Conservation (phyloP, 805 yeast species). For the Barnettozyma vustinii region DNA sequence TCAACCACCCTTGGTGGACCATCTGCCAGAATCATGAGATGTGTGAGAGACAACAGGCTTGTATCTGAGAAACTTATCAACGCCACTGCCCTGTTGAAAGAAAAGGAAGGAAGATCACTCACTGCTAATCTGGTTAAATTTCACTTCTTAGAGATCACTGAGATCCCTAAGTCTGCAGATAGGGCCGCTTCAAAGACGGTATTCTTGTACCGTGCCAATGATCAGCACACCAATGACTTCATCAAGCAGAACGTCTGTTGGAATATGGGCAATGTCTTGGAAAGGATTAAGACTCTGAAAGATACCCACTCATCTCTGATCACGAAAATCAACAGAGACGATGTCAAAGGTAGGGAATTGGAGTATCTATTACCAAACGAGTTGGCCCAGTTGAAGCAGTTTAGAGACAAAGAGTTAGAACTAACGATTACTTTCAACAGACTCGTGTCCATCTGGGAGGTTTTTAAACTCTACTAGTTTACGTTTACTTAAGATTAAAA, state of each 20-base stretch:
- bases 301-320: constrained; percentile 59
- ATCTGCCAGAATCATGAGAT: constrained; percentile 69
- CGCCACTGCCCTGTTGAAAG: constrained; percentile 69
- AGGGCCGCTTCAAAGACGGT: constrained; percentile 87
- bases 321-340: constrained; percentile 82
- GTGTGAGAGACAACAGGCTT: constrained; percentile 62
- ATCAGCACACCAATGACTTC: constrained; percentile 42
- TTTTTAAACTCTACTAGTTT: constrained; percentile 34
- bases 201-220: constrained; percentile 70
- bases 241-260: constrained; percentile 42
- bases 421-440: constrained; percentile 52
- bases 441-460: constrained; percentile 51
- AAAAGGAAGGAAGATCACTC: constrained; percentile 67
- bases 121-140: constrained; percentile 59
- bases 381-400: constrained; percentile 58
- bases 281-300: constrained; percentile 50
- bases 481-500: no score
- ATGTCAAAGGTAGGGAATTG: constrained; percentile 77
- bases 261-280: constrained; percentile 42
- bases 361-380: constrained; percentile 73
- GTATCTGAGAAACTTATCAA: constrained; percentile 83
- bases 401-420: constrained; percentile 52
- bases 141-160: constrained; percentile 83
- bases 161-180: constrained; percentile 87
- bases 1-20: constrained; percentile 59